Evolutionary conservation across 352 stramenopile species (phyloP), one percentile per base, ranked within the genome.

Genomic region (Phytophthora kernoviae): DNA sequence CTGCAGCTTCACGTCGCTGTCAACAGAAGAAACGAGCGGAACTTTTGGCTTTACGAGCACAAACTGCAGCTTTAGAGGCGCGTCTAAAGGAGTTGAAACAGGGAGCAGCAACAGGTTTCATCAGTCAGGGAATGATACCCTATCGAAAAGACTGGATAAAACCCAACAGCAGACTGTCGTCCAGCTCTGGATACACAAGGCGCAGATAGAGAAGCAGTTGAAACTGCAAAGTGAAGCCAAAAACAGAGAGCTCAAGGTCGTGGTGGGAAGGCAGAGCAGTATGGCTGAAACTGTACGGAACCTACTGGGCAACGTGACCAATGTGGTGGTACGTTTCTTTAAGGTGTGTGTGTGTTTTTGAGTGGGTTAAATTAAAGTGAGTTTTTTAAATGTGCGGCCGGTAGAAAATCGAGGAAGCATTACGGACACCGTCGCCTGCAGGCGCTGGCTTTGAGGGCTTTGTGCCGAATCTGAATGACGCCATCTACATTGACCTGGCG

Each of bases 21-120:
- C 61, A 70, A 18, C 61, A 70, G 18, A 70, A 70, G 54, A 70
- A 70, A 39, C 57, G 48, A 2, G 61, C 61, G 3, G 54, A 70
- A 26, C 36, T 65, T 1, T 21, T 70, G 27, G 61, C 61, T 14
- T 24, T 70, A 6, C 46, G 61, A 3, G 61, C 61, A 0, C 61
- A 70, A 39, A 49, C 50, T 8, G 27, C 48, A n/a, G 37, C 61
- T 6, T 26, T 70, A 9, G 55, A 65, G 54, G 46, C 21, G 1
- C 41, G 51, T 2, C 17, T 70, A 0, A 10, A 47, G 8, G 54
- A 65, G 37, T 30, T 70, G 26, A 26, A 26, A 15, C 43, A 60
- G 37, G 41, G 41, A 15, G 41, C 17, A n/a, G n/a, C n/a, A n/a
- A n/a, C n/a, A 1, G 41, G 37, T 15, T 11, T 21, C 21, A 11